phyloP scores from a whole-genome alignment of 345 rosid genomes.

The Populus deltoides region DNA sequence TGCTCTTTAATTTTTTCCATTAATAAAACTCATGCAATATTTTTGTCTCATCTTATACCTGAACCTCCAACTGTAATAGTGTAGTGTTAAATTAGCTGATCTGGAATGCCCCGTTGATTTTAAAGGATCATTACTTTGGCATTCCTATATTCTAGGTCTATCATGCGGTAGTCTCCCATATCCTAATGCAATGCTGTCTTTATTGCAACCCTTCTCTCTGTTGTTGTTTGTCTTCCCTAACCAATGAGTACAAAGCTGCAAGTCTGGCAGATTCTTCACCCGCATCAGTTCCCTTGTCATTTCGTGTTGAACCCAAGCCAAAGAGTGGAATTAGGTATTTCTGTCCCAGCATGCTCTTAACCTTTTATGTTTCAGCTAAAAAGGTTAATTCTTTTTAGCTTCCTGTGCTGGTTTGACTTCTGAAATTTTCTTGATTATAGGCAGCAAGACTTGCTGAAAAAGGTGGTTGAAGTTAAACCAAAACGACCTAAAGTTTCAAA shows the following conservation, averaged over 20 bases:
- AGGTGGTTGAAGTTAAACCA: conserved; percentile 82
- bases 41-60: too few species aligned
- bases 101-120: background rate
- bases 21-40: too few species aligned
- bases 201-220: background rate
- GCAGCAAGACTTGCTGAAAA: conserved; percentile 87
- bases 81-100: background rate
- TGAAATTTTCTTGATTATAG: conserved; percentile 32
- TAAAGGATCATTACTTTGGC: background rate
- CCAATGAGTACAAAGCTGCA: conserved; percentile 75
- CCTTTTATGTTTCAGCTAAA: background rate
- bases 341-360: too few species aligned
- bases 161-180: too few species aligned
- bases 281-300: conserved; percentile 73
- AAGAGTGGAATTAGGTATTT: conserved; percentile 87
- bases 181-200: background rate
- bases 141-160: background rate
- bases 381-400: background rate
- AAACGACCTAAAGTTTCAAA: conserved; percentile 52
- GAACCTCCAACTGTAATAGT: too few species aligned
- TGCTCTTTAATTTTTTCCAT: too few species aligned
- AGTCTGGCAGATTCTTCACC: conserved; percentile 85
- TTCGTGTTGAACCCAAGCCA: conserved; percentile 93
- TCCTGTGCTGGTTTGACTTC: background rate
- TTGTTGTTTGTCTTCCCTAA: conserved; percentile 40